These are phyloP conservation scores for Calendula officinalis DNA, from an alignment of 129 eudicot species.

Conservation along the genomic window DNA sequence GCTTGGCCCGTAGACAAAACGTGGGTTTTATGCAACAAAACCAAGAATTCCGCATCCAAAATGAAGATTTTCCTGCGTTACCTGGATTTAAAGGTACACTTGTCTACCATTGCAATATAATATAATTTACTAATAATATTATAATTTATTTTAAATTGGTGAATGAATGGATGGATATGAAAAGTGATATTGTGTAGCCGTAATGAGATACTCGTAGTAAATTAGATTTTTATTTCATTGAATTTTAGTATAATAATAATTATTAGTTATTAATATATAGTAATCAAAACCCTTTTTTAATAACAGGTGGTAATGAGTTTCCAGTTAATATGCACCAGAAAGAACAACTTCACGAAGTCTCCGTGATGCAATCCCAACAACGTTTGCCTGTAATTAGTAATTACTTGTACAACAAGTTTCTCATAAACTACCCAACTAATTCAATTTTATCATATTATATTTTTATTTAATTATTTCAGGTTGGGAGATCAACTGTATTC, in stretches of 20 bases:
- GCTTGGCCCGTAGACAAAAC: constrained; percentile 64
- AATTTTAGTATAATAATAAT: constrained; percentile 9
- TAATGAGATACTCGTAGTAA: constrained; percentile 10
- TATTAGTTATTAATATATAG: not conserved
- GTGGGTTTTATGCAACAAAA: constrained; percentile 77
- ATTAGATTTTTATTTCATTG: constrained; percentile 13
- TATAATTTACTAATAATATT: not conserved
- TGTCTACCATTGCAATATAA: not conserved
- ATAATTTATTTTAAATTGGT: not conserved
- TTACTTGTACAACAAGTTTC: constrained; percentile 9
- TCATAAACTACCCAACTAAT: not conserved
- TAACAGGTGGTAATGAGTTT: constrained; percentile 61
- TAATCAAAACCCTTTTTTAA: constrained; percentile 15
- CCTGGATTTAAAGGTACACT: constrained; percentile 77
- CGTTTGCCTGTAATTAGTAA: constrained; percentile 52
- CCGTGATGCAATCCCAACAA: constrained; percentile 75
- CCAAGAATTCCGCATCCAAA: constrained; percentile 89
- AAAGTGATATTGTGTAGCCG: constrained; percentile 14
- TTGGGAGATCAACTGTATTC: constrained; percentile 77
- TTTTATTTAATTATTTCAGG: constrained; percentile 36
- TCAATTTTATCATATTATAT: not conserved
- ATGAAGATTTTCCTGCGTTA: constrained; percentile 89
- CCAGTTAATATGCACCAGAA: constrained; percentile 64
- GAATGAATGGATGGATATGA: constrained; percentile 9
- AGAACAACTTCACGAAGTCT: constrained; percentile 74